Evolutionary conservation across 2,329 filamentous ascomycete species (phyloP), one percentile per base, ranked within the genome.

Genomic region (Ceratocystis harringtonii): DNA sequence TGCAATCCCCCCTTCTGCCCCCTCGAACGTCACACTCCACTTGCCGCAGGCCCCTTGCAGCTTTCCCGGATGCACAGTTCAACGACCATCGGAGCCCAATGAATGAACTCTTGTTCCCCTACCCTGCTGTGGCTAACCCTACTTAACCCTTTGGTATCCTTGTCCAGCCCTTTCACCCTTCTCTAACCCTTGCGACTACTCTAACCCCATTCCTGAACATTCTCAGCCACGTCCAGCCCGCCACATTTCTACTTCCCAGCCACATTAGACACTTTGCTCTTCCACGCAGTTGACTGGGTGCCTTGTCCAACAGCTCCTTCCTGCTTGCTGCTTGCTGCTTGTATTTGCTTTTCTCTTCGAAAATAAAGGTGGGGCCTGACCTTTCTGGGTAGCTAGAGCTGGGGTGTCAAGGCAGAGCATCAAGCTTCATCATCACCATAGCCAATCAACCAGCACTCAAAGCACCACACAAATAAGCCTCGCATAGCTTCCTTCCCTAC

Each of bases 361-460:
- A 58, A 58, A 58, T 58, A 58, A 58, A 58, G 17, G 52, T 58
- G 52, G 52, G 52, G 52, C 52, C 52, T 30, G 52, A 3, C 52
- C 52, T 58, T 58, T 36, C 52, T 64, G 52, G 19, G 28, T 30
- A 68, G 66, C 66, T 64, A 52, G 62, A 66, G 41, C 52, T 63
- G 30, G 55, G 50, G 61, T 65, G 19, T 62, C 67, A 61, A 68
- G 64, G 64, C 65, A 66, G 62, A 66, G 55, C 67, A 65, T 63
- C 50, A 57, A 69, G 66, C 66, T 69, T 65, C 66, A 67, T 68
- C 67, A 67, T 63, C 65, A 48, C 58, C 63, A 65, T 32, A 43
- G 44, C 36, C 45, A 22, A 19, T 28, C 10, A 30, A 50, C 43
- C 61, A 41, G 36, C 36, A 36, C 41, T 12, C 61, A 45, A 7